phyloP scores from a whole-genome alignment of 83 land plant species.

The Diphasiastrum complanatum region DNA sequence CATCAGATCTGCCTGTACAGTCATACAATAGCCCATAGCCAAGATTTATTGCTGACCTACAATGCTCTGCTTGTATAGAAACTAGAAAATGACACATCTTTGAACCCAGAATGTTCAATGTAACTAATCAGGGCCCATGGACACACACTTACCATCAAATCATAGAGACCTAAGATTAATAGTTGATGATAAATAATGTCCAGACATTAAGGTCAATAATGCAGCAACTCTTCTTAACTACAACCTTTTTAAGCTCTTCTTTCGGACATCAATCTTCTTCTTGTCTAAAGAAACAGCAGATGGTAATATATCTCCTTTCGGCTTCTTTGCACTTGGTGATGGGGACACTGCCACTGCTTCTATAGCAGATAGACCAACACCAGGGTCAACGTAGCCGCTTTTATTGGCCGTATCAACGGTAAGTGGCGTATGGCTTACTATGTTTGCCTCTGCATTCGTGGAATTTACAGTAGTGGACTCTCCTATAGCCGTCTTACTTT shows the following conservation, averaged over 20 bases:
- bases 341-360: conserved; percentile 18
- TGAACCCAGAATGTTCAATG: too few relatives aligned
- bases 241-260: conserved; percentile 41
- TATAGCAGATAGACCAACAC: conserved; percentile 11
- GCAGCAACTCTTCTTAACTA: too few relatives aligned
- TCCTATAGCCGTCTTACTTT: conserved; percentile 61
- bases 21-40: too few relatives aligned
- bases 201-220: too few relatives aligned
- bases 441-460: conserved; percentile 35
- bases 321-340: conserved; percentile 31
- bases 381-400: conserved; percentile 23
- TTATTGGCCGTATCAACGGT: conserved; percentile 34
- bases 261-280: conserved; percentile 41
- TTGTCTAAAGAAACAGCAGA: conserved; percentile 29
- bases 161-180: too few relatives aligned
- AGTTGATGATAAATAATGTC: too few relatives aligned
- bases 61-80: too few relatives aligned
- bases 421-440: conserved; percentile 29
- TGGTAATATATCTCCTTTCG: conserved; percentile 25
- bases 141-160: too few relatives aligned
- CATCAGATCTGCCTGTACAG: too few relatives aligned
- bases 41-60: too few relatives aligned
- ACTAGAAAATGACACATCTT: too few relatives aligned
- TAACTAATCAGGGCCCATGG: too few relatives aligned
- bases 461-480: conserved; percentile 78